A percentile compares a stretch with the other conserved stretches of the same genome.
These are phyloP conservation scores for Peronospora farinosa DNA, from an alignment of 352 stramenopile species.

Conservation along the genomic window DNA sequence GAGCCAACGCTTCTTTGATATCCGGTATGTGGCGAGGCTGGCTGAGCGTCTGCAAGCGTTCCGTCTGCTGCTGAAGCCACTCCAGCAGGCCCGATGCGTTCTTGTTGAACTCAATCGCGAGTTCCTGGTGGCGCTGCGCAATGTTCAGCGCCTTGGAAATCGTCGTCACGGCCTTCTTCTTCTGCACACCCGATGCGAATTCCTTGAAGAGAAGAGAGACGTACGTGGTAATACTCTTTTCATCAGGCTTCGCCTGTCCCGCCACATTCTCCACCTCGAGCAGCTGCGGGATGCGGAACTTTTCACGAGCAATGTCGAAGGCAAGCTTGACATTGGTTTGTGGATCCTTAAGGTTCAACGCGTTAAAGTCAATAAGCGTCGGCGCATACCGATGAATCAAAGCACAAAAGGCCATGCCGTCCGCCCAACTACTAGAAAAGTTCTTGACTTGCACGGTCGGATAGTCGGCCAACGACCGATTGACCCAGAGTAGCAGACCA, in stretches of 20 bases:
- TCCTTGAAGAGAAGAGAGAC: constrained; percentile 89
- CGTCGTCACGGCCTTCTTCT: constrained; percentile 85
- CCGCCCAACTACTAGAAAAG: constrained; percentile 82
- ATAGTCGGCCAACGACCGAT: constrained; percentile 84
- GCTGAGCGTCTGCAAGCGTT: constrained; percentile 69
- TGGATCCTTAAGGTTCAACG: constrained; percentile 57
- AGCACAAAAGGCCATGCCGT: constrained; percentile 87
- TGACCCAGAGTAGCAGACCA: constrained; percentile 86
- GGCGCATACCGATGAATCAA: constrained; percentile 88
- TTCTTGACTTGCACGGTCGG: constrained; percentile 80
- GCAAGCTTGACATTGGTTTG: constrained; percentile 72
- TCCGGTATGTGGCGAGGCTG: constrained; percentile 60
- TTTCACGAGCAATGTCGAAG: constrained; percentile 79
- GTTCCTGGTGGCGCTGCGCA: constrained; percentile 82
- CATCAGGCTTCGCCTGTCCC: constrained; percentile 79
- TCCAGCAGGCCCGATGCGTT: constrained; percentile 63
- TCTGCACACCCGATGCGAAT: constrained; percentile 85
- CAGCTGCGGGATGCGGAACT: constrained; percentile 84
- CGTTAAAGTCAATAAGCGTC: constrained; percentile 79
- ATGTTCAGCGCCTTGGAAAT: constrained; percentile 89
- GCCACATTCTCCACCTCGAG: constrained; percentile 84
- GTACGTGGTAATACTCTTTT: constrained; percentile 91
- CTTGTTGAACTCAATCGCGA: constrained; percentile 67
- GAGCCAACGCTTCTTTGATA: constrained; percentile 56
- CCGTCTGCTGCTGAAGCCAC: constrained; percentile 63